phyloP scores from a whole-genome alignment of 352 stramenopile species.

The Pythium coloratum region DNA sequence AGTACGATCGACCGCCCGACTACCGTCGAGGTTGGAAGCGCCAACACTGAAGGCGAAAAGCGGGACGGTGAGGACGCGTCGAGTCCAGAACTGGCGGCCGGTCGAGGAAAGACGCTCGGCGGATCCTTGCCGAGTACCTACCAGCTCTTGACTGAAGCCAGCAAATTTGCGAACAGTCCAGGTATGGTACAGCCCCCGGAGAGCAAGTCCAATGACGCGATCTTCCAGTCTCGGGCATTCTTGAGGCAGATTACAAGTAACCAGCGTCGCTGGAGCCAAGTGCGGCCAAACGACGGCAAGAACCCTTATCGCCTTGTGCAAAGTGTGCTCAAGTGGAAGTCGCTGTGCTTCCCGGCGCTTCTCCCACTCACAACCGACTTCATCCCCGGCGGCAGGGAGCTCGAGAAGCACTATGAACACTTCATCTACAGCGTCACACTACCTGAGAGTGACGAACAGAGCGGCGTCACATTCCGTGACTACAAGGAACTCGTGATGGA shows the following conservation, averaged over 20 bases:
- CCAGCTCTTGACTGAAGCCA: conserved; percentile 38
- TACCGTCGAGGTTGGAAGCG: conserved; percentile 2
- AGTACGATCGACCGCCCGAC: not conserved
- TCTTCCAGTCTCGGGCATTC: conserved; percentile 78
- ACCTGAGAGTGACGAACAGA: conserved; percentile 66
- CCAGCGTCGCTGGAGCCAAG: conserved; percentile 96
- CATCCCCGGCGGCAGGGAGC: conserved; percentile 73
- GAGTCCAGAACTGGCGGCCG: conserved; percentile 28
- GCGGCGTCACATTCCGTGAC: conserved; percentile 61
- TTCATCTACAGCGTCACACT: conserved; percentile 88
- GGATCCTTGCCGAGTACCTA: conserved; percentile 69
- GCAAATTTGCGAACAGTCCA: conserved; percentile 55
- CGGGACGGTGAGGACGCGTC: conserved; percentile 13
- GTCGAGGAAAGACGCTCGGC: conserved; percentile 42
- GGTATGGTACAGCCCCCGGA: conserved; percentile 49
- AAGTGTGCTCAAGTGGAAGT: conserved; percentile 97
- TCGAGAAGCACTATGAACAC: conserved; percentile 80
- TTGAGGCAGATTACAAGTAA: conserved; percentile 90
- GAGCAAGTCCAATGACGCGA: conserved; percentile 51
- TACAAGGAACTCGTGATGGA: conserved; percentile 82
- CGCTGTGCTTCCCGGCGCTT: conserved; percentile 94
- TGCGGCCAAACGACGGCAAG: conserved; percentile 66
- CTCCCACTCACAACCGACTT: conserved; percentile 92
- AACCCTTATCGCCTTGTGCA: conserved; percentile 55
- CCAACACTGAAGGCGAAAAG: not conserved